Base-by-base conservation (phyloP, 1,139 yeast genomes). In the Candida sanyaensis region DNA sequence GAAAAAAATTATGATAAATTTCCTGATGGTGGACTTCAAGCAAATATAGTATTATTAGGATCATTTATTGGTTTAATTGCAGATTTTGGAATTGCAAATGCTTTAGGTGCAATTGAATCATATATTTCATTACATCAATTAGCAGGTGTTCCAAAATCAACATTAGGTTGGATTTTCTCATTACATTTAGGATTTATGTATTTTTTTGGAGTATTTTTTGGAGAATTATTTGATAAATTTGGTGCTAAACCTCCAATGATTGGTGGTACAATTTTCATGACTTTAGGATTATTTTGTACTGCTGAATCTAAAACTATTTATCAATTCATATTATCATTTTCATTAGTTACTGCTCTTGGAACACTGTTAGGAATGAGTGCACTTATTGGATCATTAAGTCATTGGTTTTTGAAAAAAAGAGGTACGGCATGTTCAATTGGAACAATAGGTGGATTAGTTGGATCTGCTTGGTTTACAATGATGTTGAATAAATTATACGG, bases 91-190 rank as follows among this genome's bases (percentile, higher is more conserved):
- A 62, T 84, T 33, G 73, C 79, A 51, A 84, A 83, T 55, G 63
- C 84, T 6, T 65, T 78, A 32, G 88, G 89, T 40, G 83, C 83
- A 10, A 73, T 84, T 28, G 86, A 84, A 60, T 76, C 85, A 2
- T 83, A 81, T 59, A 70, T 84, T 4, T 61, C 78, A 7, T 62
- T 68, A 43, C 72, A 84, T 57, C 86, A 82, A 56, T 67, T 84
- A 45, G 60, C 62, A 5, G 58, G 68, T 38, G 61, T 68, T 11
- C 61, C 77, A 7, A 69, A 77, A 6, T 66, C 81, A 1, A 65
- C 75, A 23, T 71, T 82, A 1, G 81, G 86, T 3, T 84, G 90
- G 90, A 77, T 84, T 34, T 84, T 84, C 60, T 77, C 86, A 4
- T 63, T 83, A 5, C 82, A 77, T 59, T 63, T 77, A 44, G 83